Conservation (phyloP, 1,139 yeast species). For the Pichia sp. region DNA sequence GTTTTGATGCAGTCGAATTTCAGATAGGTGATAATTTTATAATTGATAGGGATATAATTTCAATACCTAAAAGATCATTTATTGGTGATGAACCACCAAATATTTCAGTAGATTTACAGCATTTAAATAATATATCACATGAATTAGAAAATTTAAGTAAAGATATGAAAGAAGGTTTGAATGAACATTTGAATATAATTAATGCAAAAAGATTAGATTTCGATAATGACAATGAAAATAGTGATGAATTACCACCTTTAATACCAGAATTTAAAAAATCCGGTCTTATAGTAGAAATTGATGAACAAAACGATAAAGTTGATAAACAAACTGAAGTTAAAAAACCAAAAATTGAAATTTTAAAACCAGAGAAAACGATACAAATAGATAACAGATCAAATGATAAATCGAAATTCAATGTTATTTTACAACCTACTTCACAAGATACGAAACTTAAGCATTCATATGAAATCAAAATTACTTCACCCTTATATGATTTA, state of each 20-base stretch:
- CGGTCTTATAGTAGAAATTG: constrained; percentile 3
- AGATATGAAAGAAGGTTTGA: constrained; percentile 19
- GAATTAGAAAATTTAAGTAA: constrained; percentile 26
- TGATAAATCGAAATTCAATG: constrained; percentile 2
- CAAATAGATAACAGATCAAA: not conserved
- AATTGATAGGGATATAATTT: constrained; percentile 35
- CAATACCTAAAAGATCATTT: constrained; percentile 52
- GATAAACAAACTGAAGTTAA: no score
- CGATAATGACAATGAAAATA: constrained; percentile 19
- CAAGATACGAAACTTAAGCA: constrained; percentile 5
- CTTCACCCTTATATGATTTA: constrained; percentile 4
- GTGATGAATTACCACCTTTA: constrained; percentile 1
- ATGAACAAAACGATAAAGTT: not conserved
- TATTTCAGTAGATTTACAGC: constrained; percentile 32
- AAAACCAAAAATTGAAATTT: not conserved
- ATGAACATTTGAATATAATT: constrained; percentile 39
- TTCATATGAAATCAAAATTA: constrained; percentile 5
- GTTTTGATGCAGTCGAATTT: constrained; percentile 63
- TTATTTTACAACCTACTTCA: not conserved
- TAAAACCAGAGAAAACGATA: not conserved
- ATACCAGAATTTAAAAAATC: constrained; percentile 2
- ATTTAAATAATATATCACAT: constrained; percentile 34
- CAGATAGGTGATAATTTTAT: constrained; percentile 36
- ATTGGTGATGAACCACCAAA: constrained; percentile 43
- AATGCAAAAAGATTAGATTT: constrained; percentile 32